Base-by-base conservation (phyloP, 2,329 filamentous ascomycete species). In the Davidsoniella australis region DNA sequence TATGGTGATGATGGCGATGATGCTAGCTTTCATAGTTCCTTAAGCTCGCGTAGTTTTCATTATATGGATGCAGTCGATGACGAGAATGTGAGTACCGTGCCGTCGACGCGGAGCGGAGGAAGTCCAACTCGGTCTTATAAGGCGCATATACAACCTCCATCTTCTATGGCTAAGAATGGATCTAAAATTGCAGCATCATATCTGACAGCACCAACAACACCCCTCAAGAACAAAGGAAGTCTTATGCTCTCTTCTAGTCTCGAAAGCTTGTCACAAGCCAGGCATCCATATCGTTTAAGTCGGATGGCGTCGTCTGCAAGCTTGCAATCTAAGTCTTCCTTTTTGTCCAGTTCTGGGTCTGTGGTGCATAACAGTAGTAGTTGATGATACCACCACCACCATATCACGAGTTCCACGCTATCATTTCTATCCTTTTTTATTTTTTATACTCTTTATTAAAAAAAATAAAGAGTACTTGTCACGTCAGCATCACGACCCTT, bases 1-100 rank as follows among this genome's bases (percentile, higher is more conserved):
- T 20, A 20, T n/a, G 36, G 17, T 37, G 46, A 48, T 17, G 47
- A 37, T 16, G 29, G 38, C 23, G 48, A 47, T 18, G n/a, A 45
- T 26, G 29, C 48, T 5, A 50, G 48, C 16, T 39, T 50, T 17
- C 18, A 50, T 20, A 46, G 38, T 39, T 50, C 45, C 17, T 17
- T 43, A 20, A 36, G 38, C 17, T 43, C 49, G 9, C 49, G n/a
- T 18, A 43, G 45, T 16, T 43, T 51, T 39, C 49, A 39, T 24
- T 52, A 52, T 33, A 33, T 38, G 6, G 41, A 45, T 26, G 38
- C 38, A 20, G 43, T 46, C n/a, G 47, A 45, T 5, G 45, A 48
- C 41, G 45, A 44, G n/a, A 48, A 48, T 18, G n/a, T 42, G 4
- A 47, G 49, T 33, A 38, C 29, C 4, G 33, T 42, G 14, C 45